Base-by-base conservation (phyloP, 2,329 filamentous ascomycete species). In the Fusarium floridanum region DNA sequence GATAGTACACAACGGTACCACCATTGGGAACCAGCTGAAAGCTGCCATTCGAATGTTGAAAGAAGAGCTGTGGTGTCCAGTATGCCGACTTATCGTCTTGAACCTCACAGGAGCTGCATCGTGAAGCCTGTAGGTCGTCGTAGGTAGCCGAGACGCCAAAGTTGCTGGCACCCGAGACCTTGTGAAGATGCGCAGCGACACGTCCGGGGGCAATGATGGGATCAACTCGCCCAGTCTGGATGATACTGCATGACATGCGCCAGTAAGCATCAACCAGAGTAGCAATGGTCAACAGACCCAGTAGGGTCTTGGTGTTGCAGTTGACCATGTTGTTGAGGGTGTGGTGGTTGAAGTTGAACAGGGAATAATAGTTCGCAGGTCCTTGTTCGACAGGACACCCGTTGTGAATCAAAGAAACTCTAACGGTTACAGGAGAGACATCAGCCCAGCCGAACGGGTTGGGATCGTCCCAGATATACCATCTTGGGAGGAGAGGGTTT, bases 1-100 rank as follows among this genome's bases (percentile, higher is more conserved):
- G 76, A 27, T 77, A 77, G 61, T 77, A 77, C 27, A 77, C 45
- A 11, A 76, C 67, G 2, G 76, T 77, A 12, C 76, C 76, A 2
- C 69, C 67, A 11, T 77, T 77, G 1, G 76, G 76, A 2, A 77
- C 76, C 64, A 77, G 73, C 65, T 77, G 50, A 24, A 77, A 77
- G 27, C 68, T 75, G 1, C 76, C 75, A 9, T 77, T 77, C 4
- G 60, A 66, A 10, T 77, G 75, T 8, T 73, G 75, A 24, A 64
- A 77, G 43, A 69, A 77, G 5, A 77, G 64, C n/a, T 77, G 76
- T 1, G 76, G 76, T 34, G 76, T 77, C 76, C 76, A 77, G 62
- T 77, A 77, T 7, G 75, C 76, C 6, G 76, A 77, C 27, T 77
- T 77, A 20, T 77, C 76, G 9, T 76, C 73, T 29, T 77, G 76